phyloP scores from a whole-genome alignment of 2,329 filamentous ascomycete genomes.

The Hypoxylon sp. region DNA sequence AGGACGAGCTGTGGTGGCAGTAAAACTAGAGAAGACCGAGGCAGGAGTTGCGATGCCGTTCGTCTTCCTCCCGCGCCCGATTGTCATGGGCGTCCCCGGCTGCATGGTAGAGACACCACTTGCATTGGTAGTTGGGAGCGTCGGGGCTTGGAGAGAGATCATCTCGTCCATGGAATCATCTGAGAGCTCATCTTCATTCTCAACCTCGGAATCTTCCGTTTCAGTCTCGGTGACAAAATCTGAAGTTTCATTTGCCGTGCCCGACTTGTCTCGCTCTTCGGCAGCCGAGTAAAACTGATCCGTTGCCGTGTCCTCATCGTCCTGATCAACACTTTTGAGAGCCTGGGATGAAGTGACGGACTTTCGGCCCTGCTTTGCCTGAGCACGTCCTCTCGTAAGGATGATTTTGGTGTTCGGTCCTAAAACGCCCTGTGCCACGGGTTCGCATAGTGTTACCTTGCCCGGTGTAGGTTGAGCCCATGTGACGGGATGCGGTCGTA shows the following conservation, averaged over 20 bases:
- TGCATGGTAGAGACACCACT: slow-evolving; percentile 83
- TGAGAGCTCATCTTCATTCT: slow-evolving; percentile 78
- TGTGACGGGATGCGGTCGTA: slow-evolving; percentile 85
- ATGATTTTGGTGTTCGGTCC: slow-evolving; percentile 83
- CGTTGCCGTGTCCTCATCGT: slow-evolving; percentile 83
- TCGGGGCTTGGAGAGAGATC: slow-evolving; percentile 85
- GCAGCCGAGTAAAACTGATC: slow-evolving; percentile 94
- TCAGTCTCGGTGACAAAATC: slow-evolving; percentile 68
- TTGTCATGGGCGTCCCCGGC: slow-evolving; percentile 80
- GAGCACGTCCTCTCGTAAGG: slow-evolving; percentile 70
- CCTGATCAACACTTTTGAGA: slow-evolving; percentile 67
- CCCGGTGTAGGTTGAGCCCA: slow-evolving; percentile 85
- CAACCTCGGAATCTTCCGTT: slow-evolving; percentile 67
- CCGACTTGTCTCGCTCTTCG: slow-evolving; percentile 74
- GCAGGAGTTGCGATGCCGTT: slow-evolving; percentile 84
- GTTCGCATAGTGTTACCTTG: slow-evolving; percentile 91
- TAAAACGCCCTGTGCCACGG: slow-evolving; percentile 86
- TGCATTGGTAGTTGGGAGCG: slow-evolving; percentile 77
- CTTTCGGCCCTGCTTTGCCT: slow-evolving; percentile 61
- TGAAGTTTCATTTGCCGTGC: slow-evolving; percentile 65
- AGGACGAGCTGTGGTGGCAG: slow-evolving; percentile 79
- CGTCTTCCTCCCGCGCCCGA: slow-evolving; percentile 68
- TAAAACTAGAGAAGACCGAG: slow-evolving; percentile 89
- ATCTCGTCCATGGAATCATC: slow-evolving; percentile 94
- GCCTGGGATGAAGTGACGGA: slow-evolving; percentile 58